Evolutionary conservation across 2,329 filamentous ascomycete genomes (phyloP), one percentile per base, ranked within the genome.

Genomic region (Rachicladosporium sp.): DNA sequence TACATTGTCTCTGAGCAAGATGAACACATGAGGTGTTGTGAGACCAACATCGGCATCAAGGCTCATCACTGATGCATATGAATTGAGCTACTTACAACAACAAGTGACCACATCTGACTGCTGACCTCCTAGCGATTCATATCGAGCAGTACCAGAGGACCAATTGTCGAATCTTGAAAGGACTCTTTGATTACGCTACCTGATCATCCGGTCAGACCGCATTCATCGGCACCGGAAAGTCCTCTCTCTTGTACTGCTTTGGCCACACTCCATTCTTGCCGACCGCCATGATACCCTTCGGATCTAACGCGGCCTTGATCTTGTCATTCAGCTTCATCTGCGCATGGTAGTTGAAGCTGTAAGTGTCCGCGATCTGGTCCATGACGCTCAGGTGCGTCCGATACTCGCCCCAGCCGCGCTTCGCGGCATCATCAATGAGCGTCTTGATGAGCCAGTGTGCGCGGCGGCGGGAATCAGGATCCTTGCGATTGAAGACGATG

Each of bases 401-500:
- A 42, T 69, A 68, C 46, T 69, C 65, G 21, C 64, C 64, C 50
- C 60, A 67, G 2, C 66, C 66, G 23, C 60, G 47, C 10, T 53
- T 52, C 2, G 64, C 64, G n/a, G 54, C 54, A 35, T 63, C 62
- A 19, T 58, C 52, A 35, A 67, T 63, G 40, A 66, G 48, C 21
- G 52, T 53, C 4, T 49, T 51, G 43, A 69, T 65, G 9, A 66
- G 45, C 42, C 50, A 47, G 43, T 62, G 53, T 8, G 61, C 60
- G 37, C 58, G 54, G 12, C 57, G 45, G 46, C 67, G 62, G 35
- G 52, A 47, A 1, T 64, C 59, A 0, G 57, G 46, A 29, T 68
- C 58, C 30, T 60, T 58, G 4, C 65, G 58, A 43, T 75, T 63
- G 49, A 69, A 75, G 10, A 73, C 62, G 32, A 75, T 67, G 42